Percentiles rank a stretch among this genome's conserved stretches.
Evolutionary conservation across 768 basidiomycete genomes (phyloP).

Genomic region (Rhodotorula toruloides): DNA sequence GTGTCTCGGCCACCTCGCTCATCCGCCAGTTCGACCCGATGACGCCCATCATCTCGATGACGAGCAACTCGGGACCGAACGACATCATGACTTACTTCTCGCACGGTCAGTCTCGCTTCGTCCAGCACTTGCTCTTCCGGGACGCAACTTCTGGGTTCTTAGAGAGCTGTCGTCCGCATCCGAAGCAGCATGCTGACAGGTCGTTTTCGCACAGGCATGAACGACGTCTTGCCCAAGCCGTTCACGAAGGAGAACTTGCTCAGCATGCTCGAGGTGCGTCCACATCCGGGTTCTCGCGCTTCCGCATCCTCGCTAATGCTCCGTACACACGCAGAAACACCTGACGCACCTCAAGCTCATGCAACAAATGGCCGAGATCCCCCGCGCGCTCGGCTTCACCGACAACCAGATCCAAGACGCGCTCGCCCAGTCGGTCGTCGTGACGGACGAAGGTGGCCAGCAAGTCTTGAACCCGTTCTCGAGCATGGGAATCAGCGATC

Average conservation of each 20-base stretch:
- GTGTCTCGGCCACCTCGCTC: constrained; percentile 81
- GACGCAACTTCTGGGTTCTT: neutral
- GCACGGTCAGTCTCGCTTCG: constrained; percentile 52
- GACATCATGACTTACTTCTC: constrained; percentile 88
- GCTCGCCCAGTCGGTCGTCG: constrained; percentile 33
- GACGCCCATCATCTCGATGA: constrained; percentile 99
- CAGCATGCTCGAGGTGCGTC: constrained; percentile 77
- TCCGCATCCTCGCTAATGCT: neutral
- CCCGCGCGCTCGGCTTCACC: constrained; percentile 64
- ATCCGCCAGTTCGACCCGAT: constrained; percentile 91
- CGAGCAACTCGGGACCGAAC: constrained; percentile 84
- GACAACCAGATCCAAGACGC: constrained; percentile 47
- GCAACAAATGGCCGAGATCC: constrained; percentile 65
- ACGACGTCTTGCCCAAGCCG: constrained; percentile 91
- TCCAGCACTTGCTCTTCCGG: neutral
- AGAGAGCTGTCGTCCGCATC: neutral
- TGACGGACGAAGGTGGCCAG: constrained; percentile 10
- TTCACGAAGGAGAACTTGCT: constrained; percentile 90
- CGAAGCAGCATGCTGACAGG: neutral
- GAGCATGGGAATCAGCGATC: constrained; percentile 80
- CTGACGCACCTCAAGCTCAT: constrained; percentile 73
- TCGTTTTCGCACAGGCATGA: constrained; percentile 63
- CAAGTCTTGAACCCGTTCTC: constrained; percentile 66
- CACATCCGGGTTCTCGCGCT: neutral
- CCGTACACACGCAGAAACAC: constrained; percentile 60